Base-by-base conservation (phyloP, 164 flowering plant genomes). In the Sedum album region DNA sequence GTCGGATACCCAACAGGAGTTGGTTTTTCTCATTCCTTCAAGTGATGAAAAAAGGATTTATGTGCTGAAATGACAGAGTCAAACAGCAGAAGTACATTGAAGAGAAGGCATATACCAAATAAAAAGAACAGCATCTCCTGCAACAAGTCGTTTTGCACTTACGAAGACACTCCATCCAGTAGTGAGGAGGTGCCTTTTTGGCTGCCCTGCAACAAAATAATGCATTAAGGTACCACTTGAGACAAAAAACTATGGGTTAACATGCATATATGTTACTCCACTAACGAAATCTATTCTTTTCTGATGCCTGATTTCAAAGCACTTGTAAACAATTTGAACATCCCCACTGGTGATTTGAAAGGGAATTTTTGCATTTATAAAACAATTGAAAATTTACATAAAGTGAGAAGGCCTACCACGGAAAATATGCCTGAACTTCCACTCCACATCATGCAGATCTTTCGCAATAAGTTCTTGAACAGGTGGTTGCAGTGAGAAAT, bases 151-250 rank as follows among this genome's bases (percentile, higher is more conserved):
- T 77, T 93, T 93, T 51, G 94, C 82, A 76, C 97, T 89, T 62
- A 93, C 95, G 80, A 93, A 93, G 23, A 93, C 87, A 75, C 98
- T 93, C 98, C 98, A 93, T 57, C 98, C 98, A 4, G 98, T 88
- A 26, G 98, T 93, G 68, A 93, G 81, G 73, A 93, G 79, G 75
- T 93, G 96, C 73, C 98, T 79, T 74, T 93, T 93, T 31, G 98
- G 98, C 69, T 93, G 98, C 60, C 98, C 98, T 91, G 91, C 73
- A 75, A 62, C 46, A 69, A 62, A n/a, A 18, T 38, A 62, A 73
- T 13, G 44, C 60, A 60, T 33, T 31, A 20, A 35, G 62, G 33
- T 57, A 26, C 62, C 62, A 57, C 60, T 57, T 0, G 20, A 26
- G 60, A n/a, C 30, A 11, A 53, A 53, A 53, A 53, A 53, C 28